Evolutionary conservation across 2,329 filamentous ascomycete genomes (phyloP).

Genomic region (Ascochyta koolunga): DNA sequence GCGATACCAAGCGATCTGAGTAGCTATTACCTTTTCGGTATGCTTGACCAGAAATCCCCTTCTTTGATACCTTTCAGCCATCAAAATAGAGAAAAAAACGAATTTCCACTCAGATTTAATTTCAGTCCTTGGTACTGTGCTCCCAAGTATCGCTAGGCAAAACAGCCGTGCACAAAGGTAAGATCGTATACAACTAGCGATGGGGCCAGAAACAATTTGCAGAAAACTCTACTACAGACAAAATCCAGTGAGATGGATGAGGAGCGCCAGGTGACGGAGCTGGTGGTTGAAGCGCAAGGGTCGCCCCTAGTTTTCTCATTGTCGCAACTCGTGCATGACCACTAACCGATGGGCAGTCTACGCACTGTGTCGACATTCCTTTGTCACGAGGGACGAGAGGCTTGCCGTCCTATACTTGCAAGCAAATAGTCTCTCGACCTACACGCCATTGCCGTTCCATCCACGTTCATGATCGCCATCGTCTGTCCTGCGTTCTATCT

Average conservation of each 20-base stretch:
- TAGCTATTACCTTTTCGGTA: constrained; percentile 24
- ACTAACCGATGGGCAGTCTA: not conserved
- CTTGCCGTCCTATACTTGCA: not conserved
- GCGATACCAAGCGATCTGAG: constrained; percentile 23
- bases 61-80: constrained; percentile 11
- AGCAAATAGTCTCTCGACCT: constrained; percentile 11
- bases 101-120: constrained; percentile 4
- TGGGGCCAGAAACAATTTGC: not conserved
- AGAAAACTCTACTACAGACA: not conserved
- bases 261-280: not conserved
- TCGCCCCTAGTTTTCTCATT: constrained; percentile 9
- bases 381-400: constrained; percentile 11
- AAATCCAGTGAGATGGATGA: not conserved
- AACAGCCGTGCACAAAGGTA: not conserved
- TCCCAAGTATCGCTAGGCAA: not conserved
- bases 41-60: constrained; percentile 20
- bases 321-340: not conserved
- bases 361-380: constrained; percentile 9
- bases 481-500: constrained; percentile 3
- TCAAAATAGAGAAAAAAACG: constrained; percentile 15
- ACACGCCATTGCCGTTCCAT: constrained; percentile 15
- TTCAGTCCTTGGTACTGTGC: not conserved
- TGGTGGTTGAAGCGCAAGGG: constrained; percentile 4
- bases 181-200: not conserved
- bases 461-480: constrained; percentile 5